Evolutionary conservation across 2,329 filamentous ascomycete species (phyloP), one percentile per base, ranked within the genome.

Genomic region (Phaeosphaeriaceae sp.): DNA sequence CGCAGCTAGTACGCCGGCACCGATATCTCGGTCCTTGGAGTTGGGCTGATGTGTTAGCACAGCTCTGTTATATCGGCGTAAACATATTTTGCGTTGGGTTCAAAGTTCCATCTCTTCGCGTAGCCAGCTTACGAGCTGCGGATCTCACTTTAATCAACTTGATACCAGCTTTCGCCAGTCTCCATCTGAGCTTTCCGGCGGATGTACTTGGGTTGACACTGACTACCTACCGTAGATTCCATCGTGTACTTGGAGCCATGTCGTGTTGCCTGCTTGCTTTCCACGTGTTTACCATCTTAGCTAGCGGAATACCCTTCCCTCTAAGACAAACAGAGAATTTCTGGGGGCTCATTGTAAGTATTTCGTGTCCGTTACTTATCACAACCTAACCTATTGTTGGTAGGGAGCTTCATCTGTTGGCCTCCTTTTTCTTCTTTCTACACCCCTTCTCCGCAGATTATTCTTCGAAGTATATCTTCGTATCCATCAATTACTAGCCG

Each of bases 101-200:
- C 21, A 38, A 39, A 17, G 33, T 34, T 39, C 30, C 21, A 20
- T 46, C 43, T 29, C 18, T 46, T n/a, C 34, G 13, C 3, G 43
- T 29, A 15, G 43, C 43, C 16, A 39, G 43, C 34, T 17, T 30
- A 39, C 34, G 21, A 38, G 43, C 43, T 39, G 21, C 21, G 6
- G 21, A 32, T 46, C 43, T 46, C 7, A 17, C 43, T n/a, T 39
- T 46, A 23, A 30, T 46, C 18, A 46, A 46, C 35, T 39, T 46
- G 16, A 39, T 46, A 28, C 43, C 21, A 46, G 43, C 43, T 20
- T 46, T 38, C 16, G 34, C 33, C 11, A 39, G 43, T 46, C 33
- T 32, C 18, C 21, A 46, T 26, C 32, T 46, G 6, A 46, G 43
- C 43, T 46, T 46, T 46, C 43, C 21, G 16, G 43, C 21, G 13